These are phyloP conservation scores for Elongisporangium undulatum DNA, from an alignment of 352 stramenopile species.

Conservation along the genomic window DNA sequence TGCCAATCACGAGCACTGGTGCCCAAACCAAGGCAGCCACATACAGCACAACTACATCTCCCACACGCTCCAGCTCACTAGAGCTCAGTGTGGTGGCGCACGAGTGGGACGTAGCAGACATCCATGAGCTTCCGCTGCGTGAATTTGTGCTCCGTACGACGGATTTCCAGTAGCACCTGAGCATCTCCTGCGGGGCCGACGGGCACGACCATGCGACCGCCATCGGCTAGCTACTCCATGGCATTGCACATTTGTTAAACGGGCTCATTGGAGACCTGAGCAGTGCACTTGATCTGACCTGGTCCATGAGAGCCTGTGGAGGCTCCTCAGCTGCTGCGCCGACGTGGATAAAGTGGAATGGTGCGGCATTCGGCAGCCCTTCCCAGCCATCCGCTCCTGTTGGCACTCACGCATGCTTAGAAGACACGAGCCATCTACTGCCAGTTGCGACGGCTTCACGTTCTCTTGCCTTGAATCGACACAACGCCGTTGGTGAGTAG, in stretches of 20 bases:
- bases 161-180: conserved; percentile 82
- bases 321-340: conserved; percentile 90
- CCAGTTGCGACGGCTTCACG: too few species aligned
- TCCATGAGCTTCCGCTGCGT: conserved; percentile 54
- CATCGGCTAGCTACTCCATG: conserved; percentile 36
- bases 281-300: conserved; percentile 38
- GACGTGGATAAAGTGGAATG: conserved; percentile 97
- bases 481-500: conserved; percentile 62
- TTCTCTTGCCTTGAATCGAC: conserved; percentile 39
- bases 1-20: too few species aligned
- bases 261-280: not conserved
- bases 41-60: too few species aligned
- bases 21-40: too few species aligned
- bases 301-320: conserved; percentile 84
- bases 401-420: not conserved
- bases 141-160: conserved; percentile 33
- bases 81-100: conserved; percentile 44
- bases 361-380: conserved; percentile 81
- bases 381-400: conserved; percentile 90
- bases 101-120: conserved; percentile 75
- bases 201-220: conserved; percentile 91
- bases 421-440: not conserved
- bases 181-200: conserved; percentile 64
- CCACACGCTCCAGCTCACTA: conserved; percentile 5
- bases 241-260: not conserved